These are phyloP conservation scores for Musa itinerans DNA, from an alignment of 176 grass and related monocot genomes.

Conservation along the genomic window DNA sequence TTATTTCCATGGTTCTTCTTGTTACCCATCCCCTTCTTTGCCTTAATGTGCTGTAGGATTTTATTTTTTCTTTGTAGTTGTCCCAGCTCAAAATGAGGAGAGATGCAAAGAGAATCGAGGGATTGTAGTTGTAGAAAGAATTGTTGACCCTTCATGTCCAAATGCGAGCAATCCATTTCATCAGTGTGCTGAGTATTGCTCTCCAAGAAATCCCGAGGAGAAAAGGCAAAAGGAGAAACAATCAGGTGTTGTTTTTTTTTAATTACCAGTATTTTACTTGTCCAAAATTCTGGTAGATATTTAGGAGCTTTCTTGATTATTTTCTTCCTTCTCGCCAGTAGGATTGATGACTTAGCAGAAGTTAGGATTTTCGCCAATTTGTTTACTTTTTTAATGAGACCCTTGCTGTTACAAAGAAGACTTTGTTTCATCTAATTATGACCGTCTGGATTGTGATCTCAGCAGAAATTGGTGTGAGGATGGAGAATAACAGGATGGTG, in stretches of 20 bases:
- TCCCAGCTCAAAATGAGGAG: neutral
- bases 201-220: neutral
- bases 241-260: slow-evolving; percentile 7
- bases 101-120: neutral
- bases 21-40: neutral
- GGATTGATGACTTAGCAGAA: neutral
- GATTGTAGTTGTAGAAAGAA: slow-evolving; percentile 8
- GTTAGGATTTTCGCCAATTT: neutral
- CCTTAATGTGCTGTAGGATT: too few relatives aligned
- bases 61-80: neutral
- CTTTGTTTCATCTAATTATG: neutral
- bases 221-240: neutral
- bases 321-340: neutral
- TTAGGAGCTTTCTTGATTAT: too few relatives aligned
- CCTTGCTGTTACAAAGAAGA: neutral
- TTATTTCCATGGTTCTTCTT: neutral
- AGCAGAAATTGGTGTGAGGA: neutral
- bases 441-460: neutral
- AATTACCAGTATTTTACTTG: too few relatives aligned
- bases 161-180: neutral
- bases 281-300: too few relatives aligned
- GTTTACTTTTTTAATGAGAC: neutral
- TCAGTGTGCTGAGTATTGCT: neutral
- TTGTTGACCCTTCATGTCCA: neutral
- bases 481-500: neutral